Base-by-base conservation (phyloP, 2,329 filamentous ascomycete species). In the Ophiocordyceps australis region DNA sequence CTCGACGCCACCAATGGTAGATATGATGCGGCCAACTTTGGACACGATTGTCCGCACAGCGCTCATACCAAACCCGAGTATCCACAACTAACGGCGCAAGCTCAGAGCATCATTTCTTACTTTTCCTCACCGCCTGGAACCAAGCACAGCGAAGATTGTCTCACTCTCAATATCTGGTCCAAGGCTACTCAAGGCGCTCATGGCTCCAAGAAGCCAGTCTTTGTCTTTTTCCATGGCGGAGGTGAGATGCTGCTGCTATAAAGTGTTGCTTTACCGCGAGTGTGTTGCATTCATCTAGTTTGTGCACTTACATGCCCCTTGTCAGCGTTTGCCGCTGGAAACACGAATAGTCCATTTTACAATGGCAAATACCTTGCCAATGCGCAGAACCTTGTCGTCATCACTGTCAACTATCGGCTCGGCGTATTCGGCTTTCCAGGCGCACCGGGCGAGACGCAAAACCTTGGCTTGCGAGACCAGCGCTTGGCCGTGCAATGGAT, bases 401-500 rank as follows among this genome's bases (percentile, higher is more conserved):
- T 63, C 2, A 54, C 54, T 1, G 41, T 62, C 28, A 62, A 61
- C 43, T 63, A 55, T 32, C 52, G 55, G 2, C 20, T 53, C 22
- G 51, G 49, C 29, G 45, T 57, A 30, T 54, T 57, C 22, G 52
- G 53, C 17, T 56, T 57, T 28, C 53, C 51, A 1, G 46, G 46
- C 4, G 40, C 39, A 1, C 38, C 45, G 1, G 38, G 32, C 0
- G 30, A 30, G 9, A 28, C 30, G 1, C 32, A 38, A 5, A 48
- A 48, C 17, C 24, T 42, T 0, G 64, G 62, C 0, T 36, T 67
- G 1, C 42, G 59, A 7, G 64, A 66, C 33, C 57, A 64, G 40
- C 48, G 53, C 17, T 59, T 57, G 17, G 59, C 57, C 2, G 41
- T 69, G 4, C 36, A 56, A 38, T 69, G 65, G 62, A 55, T 68